phyloP scores from a whole-genome alignment of 257 asterid genomes.

The Perilla frutescens region DNA sequence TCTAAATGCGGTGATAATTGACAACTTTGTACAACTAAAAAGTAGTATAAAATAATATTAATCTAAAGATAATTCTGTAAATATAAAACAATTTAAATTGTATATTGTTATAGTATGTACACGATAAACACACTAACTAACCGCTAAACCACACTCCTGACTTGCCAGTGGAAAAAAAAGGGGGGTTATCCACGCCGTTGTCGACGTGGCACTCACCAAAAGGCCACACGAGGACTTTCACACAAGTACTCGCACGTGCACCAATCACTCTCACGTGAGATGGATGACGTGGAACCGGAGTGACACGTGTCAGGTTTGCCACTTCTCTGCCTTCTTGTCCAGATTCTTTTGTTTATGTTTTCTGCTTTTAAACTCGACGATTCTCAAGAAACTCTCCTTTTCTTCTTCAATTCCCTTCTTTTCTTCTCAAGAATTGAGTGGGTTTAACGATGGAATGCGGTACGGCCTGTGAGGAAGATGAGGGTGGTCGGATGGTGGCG shows the following conservation, averaged over 20 bases:
- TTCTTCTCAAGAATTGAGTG: not conserved
- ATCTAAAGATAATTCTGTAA: no score
- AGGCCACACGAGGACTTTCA: not conserved
- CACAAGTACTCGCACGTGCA: not conserved
- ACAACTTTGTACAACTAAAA: no score
- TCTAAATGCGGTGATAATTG: no score
- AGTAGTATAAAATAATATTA: no score
- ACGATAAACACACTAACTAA: no score
- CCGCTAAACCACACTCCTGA: no score
- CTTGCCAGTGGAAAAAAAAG: no score
- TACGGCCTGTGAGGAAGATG: not conserved
- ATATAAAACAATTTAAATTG: no score
- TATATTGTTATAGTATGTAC: no score
- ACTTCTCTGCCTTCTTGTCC: not conserved
- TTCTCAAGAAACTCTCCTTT: not conserved
- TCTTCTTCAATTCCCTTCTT: not conserved
- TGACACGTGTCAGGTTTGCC: slow-evolving; percentile 36
- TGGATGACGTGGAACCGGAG: slow-evolving; percentile 19
- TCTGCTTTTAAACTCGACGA: not conserved
- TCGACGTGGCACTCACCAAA: slow-evolving; percentile 12
- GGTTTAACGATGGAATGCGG: slow-evolving; percentile 29
- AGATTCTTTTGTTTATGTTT: not conserved
- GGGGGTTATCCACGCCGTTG: no score
- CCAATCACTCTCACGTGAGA: not conserved
- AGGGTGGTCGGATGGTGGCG: slow-evolving; percentile 26